phyloP scores from a whole-genome alignment of 2,329 filamentous ascomycete genomes.

The Fusarium illudens region DNA sequence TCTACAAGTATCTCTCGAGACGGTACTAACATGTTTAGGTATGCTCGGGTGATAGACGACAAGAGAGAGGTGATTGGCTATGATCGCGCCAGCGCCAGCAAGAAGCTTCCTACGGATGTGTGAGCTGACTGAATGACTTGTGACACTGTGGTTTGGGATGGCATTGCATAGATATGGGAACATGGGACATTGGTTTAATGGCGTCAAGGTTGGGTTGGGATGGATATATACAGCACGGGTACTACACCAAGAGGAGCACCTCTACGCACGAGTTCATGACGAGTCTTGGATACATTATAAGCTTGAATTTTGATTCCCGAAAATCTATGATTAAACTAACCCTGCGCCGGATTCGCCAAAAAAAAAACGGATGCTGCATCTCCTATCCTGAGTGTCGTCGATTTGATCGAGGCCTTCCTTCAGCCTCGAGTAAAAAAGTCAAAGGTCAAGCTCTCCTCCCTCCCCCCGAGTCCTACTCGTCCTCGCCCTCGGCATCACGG shows the following conservation, averaged over 20 bases:
- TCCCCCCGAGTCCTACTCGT: constrained; percentile 38
- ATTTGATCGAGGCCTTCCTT: background rate
- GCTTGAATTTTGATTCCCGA: constrained; percentile 13
- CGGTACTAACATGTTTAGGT: constrained; percentile 52
- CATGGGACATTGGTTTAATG: background rate
- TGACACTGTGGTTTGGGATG: background rate
- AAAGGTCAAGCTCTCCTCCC: background rate
- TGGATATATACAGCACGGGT: background rate
- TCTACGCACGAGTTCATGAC: background rate
- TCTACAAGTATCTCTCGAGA: background rate
- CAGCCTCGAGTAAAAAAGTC: constrained; percentile 11
- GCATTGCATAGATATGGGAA: constrained; percentile 8
- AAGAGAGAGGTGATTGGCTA: constrained; percentile 68
- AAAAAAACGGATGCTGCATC: constrained; percentile 7
- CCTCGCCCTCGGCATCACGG: constrained; percentile 57
- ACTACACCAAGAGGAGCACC: background rate
- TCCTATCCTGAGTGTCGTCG: constrained; percentile 10
- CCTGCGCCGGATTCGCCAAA: constrained; percentile 31
- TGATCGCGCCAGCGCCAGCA: constrained; percentile 38
- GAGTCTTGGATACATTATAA: background rate
- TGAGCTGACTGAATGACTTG: background rate
- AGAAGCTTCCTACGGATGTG: constrained; percentile 31
- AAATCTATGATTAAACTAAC: constrained; percentile 37
- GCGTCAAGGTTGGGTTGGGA: constrained; percentile 11
- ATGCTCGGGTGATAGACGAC: constrained; percentile 71